phyloP scores from a whole-genome alignment of 2,329 filamentous ascomycete species.

The Aspergillus eucalypticola region DNA sequence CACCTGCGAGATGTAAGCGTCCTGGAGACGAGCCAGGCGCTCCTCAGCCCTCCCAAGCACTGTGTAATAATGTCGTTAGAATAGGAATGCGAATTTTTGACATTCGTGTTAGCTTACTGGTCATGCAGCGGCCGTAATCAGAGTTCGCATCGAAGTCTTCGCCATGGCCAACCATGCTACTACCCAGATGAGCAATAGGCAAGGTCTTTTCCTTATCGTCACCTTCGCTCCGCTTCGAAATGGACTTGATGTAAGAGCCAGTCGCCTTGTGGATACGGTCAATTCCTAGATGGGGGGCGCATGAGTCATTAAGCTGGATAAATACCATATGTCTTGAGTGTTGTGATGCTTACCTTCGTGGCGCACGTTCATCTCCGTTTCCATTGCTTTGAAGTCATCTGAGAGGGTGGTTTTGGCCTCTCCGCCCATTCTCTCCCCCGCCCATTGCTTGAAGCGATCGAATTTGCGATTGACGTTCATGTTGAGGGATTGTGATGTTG shows the following conservation, averaged over 20 bases:
- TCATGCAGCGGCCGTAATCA: constrained; percentile 84
- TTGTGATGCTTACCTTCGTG: constrained; percentile 70
- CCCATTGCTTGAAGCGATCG: constrained; percentile 96
- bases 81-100: neutral
- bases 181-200: constrained; percentile 75
- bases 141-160: constrained; percentile 91
- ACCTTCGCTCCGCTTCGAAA: constrained; percentile 78
- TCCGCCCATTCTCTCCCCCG: constrained; percentile 90
- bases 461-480: constrained; percentile 82
- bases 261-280: constrained; percentile 85
- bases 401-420: constrained; percentile 84
- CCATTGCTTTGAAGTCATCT: constrained; percentile 87
- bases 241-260: constrained; percentile 81
- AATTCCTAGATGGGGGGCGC: constrained; percentile 65
- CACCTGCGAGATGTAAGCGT: constrained; percentile 74
- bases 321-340: neutral
- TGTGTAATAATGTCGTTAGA: constrained; percentile 32
- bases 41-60: constrained; percentile 84
- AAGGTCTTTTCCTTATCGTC: constrained; percentile 87
- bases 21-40: constrained; percentile 80
- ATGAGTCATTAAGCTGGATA: constrained; percentile 17
- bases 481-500: constrained; percentile 19
- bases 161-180: constrained; percentile 82
- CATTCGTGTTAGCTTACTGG: constrained; percentile 53
- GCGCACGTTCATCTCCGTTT: constrained; percentile 85